Conservation (phyloP, 495 filamentous ascomycete species). For the Penicillium angulare region DNA sequence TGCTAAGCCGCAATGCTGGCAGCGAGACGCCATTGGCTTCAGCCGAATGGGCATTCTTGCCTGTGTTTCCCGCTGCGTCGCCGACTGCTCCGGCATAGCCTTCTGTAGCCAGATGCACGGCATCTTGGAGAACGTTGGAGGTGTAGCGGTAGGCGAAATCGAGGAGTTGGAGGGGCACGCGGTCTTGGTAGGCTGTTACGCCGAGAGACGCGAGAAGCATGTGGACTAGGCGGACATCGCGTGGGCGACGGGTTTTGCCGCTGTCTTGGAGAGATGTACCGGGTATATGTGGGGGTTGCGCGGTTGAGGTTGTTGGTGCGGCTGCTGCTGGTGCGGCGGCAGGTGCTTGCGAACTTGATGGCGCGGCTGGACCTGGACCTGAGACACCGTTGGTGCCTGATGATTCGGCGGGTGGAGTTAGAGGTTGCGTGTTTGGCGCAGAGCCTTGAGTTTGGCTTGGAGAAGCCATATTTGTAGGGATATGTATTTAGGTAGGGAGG, state of each 20-base stretch:
- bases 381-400: conserved; percentile 23
- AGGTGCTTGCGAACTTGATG: conserved; percentile 20
- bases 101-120: conserved; percentile 53
- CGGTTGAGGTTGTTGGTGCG: conserved; percentile 28
- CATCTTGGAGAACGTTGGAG: conserved; percentile 48
- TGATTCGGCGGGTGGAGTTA: conserved; percentile 46
- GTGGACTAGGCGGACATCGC: conserved; percentile 88
- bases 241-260: conserved; percentile 70
- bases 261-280: conserved; percentile 58
- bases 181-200: conserved; percentile 87
- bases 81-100: conserved; percentile 44
- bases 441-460: conserved; percentile 36
- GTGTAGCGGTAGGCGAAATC: conserved; percentile 94
- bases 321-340: conserved; percentile 10
- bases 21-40: conserved; percentile 52
- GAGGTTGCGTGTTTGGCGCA: conserved; percentile 39
- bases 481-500: too few relatives aligned
- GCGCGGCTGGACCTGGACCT: conserved; percentile 19
- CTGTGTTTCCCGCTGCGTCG: conserved; percentile 16
- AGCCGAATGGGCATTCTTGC: conserved; percentile 17
- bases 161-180: conserved; percentile 89
- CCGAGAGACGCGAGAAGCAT: conserved; percentile 85
- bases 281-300: conserved; percentile 42
- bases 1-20: conserved; percentile 60
- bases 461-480: conserved; percentile 38